Percentiles rank a stretch among this genome's conserved stretches.
Conservation (phyloP, 148 eudicot genomes). For the Rhododendron molle region DNA sequence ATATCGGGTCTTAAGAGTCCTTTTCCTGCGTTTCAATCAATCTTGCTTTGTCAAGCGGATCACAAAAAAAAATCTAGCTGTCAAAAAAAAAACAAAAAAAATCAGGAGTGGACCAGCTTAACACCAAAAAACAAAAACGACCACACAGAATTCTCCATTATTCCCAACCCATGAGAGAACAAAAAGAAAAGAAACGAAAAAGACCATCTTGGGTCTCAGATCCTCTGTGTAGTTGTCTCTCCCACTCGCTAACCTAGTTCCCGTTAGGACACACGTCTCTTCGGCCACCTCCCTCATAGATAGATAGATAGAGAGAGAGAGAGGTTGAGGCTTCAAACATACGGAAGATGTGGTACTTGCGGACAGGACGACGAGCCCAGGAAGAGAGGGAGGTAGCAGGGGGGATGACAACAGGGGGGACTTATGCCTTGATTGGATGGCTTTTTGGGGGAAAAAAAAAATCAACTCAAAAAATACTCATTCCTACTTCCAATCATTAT, state of each 20-base stretch:
- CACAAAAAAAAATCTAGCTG: too few species aligned
- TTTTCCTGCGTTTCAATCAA: not conserved
- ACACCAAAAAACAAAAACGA: not conserved
- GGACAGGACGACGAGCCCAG: too few species aligned
- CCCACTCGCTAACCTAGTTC: not conserved
- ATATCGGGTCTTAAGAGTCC: not conserved
- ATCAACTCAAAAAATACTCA: too few species aligned
- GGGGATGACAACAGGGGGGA: too few species aligned
- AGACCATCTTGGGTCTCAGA: not conserved
- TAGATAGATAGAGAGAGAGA: not conserved
- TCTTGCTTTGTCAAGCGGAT: not conserved
- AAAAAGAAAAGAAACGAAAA: not conserved
- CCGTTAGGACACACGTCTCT: not conserved
- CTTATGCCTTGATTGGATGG: too few species aligned
- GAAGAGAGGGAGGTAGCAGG: too few species aligned
- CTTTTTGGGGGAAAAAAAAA: too few species aligned
- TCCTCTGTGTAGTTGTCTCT: not conserved
- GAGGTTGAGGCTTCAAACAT: too few species aligned
- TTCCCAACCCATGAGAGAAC: not conserved
- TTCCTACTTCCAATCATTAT: too few species aligned
- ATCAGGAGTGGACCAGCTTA: not conserved
- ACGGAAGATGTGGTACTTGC: too few species aligned
- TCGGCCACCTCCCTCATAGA: not conserved
- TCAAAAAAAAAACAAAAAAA: too few species aligned
- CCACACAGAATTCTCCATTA: not conserved